These are phyloP conservation scores for Cryphonectria naterciae DNA, from an alignment of 2,329 filamentous ascomycete genomes.

Conservation along the genomic window DNA sequence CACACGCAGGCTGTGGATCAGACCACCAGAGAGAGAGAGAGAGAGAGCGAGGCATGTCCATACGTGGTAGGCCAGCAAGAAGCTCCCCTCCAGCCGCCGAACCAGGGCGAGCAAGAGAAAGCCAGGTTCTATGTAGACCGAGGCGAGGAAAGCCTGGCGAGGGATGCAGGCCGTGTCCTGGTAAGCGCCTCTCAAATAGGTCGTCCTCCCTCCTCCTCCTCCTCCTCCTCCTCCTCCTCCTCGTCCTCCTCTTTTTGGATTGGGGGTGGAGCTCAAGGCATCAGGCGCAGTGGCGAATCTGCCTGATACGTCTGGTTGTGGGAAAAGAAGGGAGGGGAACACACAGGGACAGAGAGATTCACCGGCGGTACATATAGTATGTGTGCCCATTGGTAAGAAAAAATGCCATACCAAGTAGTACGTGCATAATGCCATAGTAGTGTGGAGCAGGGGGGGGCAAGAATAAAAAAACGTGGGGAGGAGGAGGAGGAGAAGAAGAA, in stretches of 20 bases:
- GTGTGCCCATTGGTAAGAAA: neutral
- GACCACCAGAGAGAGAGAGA: neutral
- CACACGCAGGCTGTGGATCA: constrained; percentile 1
- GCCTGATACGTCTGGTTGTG: neutral
- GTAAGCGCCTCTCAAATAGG: no score
- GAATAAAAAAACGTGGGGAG: constrained; percentile 2
- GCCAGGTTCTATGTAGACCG: neutral
- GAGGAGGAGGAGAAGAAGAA: neutral
- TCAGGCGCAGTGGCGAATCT: neutral
- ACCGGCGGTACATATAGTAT: neutral
- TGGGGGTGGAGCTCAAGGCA: neutral
- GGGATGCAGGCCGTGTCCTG: neutral
- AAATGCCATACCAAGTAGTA: neutral
- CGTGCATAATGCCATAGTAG: neutral
- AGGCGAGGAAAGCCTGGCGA: neutral
- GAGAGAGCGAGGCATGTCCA: neutral
- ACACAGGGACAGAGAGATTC: neutral
- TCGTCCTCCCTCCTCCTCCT: no score
- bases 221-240: no score
- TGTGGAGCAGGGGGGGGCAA: neutral
- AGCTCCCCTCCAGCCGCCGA: neutral
- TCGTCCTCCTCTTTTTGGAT: neutral
- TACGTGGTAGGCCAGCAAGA: neutral
- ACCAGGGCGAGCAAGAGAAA: neutral
- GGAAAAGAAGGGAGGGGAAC: no score